These are phyloP conservation scores for Fusarium nygamai DNA, from an alignment of 2,329 filamentous ascomycete genomes.

Conservation along the genomic window DNA sequence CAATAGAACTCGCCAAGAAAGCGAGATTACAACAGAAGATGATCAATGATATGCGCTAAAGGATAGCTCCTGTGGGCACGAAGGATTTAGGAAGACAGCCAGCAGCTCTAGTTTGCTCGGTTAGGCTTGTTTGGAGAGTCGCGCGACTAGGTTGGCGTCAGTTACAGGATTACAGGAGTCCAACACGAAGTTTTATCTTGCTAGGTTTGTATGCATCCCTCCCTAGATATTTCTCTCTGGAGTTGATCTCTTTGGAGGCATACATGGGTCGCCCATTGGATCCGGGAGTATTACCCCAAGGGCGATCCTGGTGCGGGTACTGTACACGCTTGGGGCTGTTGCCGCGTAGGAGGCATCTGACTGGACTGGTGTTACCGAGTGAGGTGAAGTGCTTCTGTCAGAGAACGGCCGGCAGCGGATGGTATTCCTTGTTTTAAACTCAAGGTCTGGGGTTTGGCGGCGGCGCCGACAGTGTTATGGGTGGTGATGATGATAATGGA, in stretches of 20 bases:
- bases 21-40: slow-evolving; percentile 28
- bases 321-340: slow-evolving; percentile 24
- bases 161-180: slow-evolving; percentile 37
- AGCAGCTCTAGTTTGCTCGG: slow-evolving; percentile 10
- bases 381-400: neutral
- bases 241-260: slow-evolving; percentile 2
- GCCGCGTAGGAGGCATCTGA: slow-evolving; percentile 7
- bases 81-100: slow-evolving; percentile 15
- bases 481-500: slow-evolving; percentile 5
- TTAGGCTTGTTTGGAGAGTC: slow-evolving; percentile 28
- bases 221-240: neutral
- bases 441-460: neutral
- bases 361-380: slow-evolving; percentile 1
- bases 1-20: slow-evolving; percentile 1
- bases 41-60: slow-evolving; percentile 31
- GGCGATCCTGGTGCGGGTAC: slow-evolving; percentile 31
- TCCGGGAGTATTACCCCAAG: slow-evolving; percentile 25
- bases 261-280: slow-evolving; percentile 30
- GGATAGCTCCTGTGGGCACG: slow-evolving; percentile 19
- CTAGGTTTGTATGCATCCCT: neutral
- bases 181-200: slow-evolving; percentile 13
- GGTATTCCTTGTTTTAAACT: slow-evolving; percentile 10
- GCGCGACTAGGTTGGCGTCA: slow-evolving; percentile 35
- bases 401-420: slow-evolving; percentile 9
- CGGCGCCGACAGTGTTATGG: neutral